Evolutionary conservation across 495 filamentous ascomycete genomes (phyloP).

Genomic region (Hyaloscypha variabilis): DNA sequence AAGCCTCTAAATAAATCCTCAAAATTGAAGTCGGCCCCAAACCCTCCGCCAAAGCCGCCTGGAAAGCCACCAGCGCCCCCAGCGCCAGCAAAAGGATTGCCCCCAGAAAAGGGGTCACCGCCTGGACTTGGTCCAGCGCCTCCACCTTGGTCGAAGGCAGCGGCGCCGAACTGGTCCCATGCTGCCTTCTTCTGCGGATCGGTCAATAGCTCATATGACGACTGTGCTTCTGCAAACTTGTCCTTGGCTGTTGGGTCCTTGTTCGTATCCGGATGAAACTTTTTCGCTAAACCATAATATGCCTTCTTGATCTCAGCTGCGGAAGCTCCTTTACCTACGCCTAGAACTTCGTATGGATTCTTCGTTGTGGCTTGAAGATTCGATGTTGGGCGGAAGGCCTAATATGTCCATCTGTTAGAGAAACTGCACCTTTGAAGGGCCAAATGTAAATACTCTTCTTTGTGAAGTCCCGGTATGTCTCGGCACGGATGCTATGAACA

Average conservation of each 20-base stretch:
- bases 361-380: conserved; percentile 57
- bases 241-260: conserved; percentile 92
- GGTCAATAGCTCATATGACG: conserved; percentile 88
- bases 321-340: conserved; percentile 80
- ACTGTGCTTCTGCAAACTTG: conserved; percentile 88
- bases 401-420: too few species aligned
- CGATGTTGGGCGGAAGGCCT: conserved; percentile 80
- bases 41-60: conserved; percentile 59
- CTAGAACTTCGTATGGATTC: conserved; percentile 85
- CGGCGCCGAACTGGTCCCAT: conserved; percentile 87
- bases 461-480: conserved; percentile 5
- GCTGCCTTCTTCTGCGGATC: conserved; percentile 90
- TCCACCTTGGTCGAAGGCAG: conserved; percentile 80
- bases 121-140: conserved; percentile 67
- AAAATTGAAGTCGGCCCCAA: conserved; percentile 84
- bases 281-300: conserved; percentile 97
- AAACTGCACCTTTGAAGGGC: too few species aligned
- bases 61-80: conserved; percentile 50
- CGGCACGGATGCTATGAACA: neutral
- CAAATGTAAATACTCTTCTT: conserved; percentile 18
- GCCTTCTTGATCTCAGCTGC: conserved; percentile 93
- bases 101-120: conserved; percentile 51
- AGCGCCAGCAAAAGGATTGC: conserved; percentile 66
- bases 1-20: conserved; percentile 95
- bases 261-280: conserved; percentile 97